Evolutionary conservation across 768 basidiomycete species (phyloP).

Genomic region (Tulasnella sp.): DNA sequence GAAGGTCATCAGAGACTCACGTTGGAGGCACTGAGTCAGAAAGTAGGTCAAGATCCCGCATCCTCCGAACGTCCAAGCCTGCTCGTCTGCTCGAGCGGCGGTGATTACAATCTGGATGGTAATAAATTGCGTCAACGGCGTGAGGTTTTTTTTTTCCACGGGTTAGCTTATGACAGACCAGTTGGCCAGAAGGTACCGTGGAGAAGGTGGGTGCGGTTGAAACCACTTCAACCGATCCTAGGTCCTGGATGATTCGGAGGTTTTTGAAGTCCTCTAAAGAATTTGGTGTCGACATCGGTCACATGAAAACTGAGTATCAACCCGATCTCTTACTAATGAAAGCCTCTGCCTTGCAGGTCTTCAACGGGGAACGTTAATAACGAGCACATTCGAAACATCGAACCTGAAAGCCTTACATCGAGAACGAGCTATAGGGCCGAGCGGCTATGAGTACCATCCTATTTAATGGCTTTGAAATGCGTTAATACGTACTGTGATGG

Average conservation of each 20-base stretch:
- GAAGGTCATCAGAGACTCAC: too few species aligned
- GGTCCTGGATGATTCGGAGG: background rate
- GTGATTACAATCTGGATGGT: background rate
- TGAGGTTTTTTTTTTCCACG: too few species aligned
- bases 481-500: background rate
- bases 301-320: background rate
- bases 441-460: background rate
- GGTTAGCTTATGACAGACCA: background rate
- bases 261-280: background rate
- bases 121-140: background rate
- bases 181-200: background rate
- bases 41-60: background rate
- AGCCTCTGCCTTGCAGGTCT: background rate
- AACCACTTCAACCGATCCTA: background rate
- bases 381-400: background rate
- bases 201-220: background rate
- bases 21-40: background rate
- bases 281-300: background rate
- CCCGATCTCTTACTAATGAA: background rate
- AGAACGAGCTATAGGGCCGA: background rate
- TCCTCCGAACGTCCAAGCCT: background rate
- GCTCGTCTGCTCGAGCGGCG: background rate
- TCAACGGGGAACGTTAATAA: background rate
- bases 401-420: background rate
- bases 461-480: background rate